Conservation (phyloP, 2,329 filamentous ascomycete species). For the Ascosphaera apis region DNA sequence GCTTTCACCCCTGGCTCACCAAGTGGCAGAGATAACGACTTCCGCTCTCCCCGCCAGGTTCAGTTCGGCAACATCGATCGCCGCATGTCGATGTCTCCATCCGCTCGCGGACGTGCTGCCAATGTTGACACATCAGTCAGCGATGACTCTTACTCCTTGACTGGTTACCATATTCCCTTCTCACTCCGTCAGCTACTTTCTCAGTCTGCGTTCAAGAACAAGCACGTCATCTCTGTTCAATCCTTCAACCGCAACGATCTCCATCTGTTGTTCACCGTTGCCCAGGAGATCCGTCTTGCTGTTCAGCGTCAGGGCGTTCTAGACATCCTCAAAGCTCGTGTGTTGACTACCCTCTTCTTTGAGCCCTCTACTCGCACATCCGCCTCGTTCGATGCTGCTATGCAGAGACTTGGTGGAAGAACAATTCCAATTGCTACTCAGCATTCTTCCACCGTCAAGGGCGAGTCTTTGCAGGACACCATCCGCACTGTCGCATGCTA, state of each 20-base stretch:
- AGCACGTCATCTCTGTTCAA: constrained; percentile 76
- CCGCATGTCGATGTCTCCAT: constrained; percentile 16
- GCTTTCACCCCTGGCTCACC: constrained; percentile 23
- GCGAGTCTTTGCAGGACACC: constrained; percentile 80
- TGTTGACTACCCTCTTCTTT: constrained; percentile 88
- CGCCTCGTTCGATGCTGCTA: constrained; percentile 86
- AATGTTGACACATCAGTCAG: constrained; percentile 6
- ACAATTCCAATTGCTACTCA: constrained; percentile 62
- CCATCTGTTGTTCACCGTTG: constrained; percentile 84
- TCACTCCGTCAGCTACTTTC: constrained; percentile 49
- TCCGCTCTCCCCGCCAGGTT: constrained; percentile 17
- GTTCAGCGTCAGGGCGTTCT: constrained; percentile 83
- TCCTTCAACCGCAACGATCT: constrained; percentile 74
- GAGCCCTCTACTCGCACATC: constrained; percentile 94
- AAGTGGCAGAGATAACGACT: constrained; percentile 27
- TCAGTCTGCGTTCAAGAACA: constrained; percentile 66
- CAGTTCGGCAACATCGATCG: constrained; percentile 13
- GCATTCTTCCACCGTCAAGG: constrained; percentile 79
- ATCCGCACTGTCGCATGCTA: constrained; percentile 88
- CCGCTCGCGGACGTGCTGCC: constrained; percentile 14
- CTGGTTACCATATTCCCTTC: constrained; percentile 25
- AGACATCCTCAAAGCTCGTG: constrained; percentile 60
- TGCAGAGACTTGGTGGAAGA: constrained; percentile 88
- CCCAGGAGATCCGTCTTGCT: constrained; percentile 89
- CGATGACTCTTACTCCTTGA: constrained; percentile 12